Evolutionary conservation across 2,329 filamentous ascomycete species (phyloP).

Genomic region (Parastagonospora avenae): DNA sequence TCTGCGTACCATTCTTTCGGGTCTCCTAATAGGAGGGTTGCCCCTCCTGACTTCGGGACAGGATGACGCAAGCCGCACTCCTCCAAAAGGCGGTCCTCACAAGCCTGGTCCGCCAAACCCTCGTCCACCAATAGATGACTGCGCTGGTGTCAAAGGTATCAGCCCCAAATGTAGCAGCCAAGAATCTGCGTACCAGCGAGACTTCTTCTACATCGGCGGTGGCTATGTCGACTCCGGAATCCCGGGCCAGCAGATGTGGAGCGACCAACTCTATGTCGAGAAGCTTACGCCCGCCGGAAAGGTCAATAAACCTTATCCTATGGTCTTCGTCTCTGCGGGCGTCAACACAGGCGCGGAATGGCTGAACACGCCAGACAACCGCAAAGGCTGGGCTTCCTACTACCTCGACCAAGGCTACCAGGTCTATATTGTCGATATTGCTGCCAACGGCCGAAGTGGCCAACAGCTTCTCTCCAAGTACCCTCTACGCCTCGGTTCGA

Average conservation of each 20-base stretch:
- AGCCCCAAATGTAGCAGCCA: constrained; percentile 22
- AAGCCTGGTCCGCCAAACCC: background rate
- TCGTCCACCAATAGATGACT: constrained; percentile 6
- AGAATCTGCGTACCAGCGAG: constrained; percentile 25
- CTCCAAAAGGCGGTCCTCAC: background rate
- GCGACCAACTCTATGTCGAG: constrained; percentile 25
- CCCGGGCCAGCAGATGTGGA: constrained; percentile 21
- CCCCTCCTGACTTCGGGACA: background rate
- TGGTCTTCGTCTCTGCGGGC: constrained; percentile 29
- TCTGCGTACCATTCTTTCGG: background rate
- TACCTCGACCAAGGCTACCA: constrained; percentile 25
- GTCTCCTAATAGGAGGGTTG: background rate
- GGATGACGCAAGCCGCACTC: too few species aligned
- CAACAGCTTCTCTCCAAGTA: background rate
- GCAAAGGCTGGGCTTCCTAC: constrained; percentile 25
- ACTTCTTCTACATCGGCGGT: constrained; percentile 34
- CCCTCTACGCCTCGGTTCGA: constrained; percentile 15
- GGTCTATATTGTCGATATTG: constrained; percentile 26
- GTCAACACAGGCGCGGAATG: constrained; percentile 23
- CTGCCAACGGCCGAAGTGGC: constrained; percentile 12
- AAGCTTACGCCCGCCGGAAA: constrained; percentile 21
- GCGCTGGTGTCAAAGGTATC: constrained; percentile 20
- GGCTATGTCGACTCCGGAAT: constrained; percentile 27
- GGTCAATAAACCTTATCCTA: constrained; percentile 19
- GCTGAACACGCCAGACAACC: constrained; percentile 22